Evolutionary conservation across 768 basidiomycete genomes (phyloP).

Genomic region (Mycena sanguinolenta): DNA sequence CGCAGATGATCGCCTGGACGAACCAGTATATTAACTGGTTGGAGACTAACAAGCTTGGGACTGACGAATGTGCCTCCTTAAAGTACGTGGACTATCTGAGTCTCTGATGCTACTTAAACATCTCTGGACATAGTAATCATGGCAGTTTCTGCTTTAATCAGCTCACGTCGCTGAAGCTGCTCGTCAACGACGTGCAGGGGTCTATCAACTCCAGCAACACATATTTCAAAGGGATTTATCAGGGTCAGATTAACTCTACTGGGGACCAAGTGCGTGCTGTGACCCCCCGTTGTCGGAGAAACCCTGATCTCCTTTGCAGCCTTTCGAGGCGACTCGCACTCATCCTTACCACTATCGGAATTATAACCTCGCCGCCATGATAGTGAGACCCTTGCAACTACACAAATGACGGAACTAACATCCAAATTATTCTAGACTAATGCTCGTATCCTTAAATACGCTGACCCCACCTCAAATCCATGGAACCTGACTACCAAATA

Average conservation of each 20-base stretch:
- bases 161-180: constrained; percentile 66
- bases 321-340: constrained; percentile 72
- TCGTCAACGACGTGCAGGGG: constrained; percentile 64
- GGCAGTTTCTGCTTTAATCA: constrained; percentile 76
- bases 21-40: constrained; percentile 69
- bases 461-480: constrained; percentile 55
- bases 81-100: constrained; percentile 57
- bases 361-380: constrained; percentile 79
- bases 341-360: constrained; percentile 76
- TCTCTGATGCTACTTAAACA: not conserved
- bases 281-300: too few species aligned
- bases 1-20: constrained; percentile 63
- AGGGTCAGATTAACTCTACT: constrained; percentile 65
- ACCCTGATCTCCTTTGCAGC: too few species aligned
- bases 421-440: constrained; percentile 61
- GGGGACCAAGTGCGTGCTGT: too few species aligned
- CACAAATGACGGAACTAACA: not conserved
- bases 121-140: constrained; percentile 67
- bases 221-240: constrained; percentile 67
- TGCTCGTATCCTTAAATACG: constrained; percentile 65
- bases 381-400: constrained; percentile 55
- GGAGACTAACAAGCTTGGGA: constrained; percentile 59
- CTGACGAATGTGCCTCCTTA: constrained; percentile 57
- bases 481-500: constrained; percentile 65
- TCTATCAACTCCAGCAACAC: constrained; percentile 61